Conservation (phyloP, 1,284 basidiomycete species). For the Cryptococcus sp. region DNA sequence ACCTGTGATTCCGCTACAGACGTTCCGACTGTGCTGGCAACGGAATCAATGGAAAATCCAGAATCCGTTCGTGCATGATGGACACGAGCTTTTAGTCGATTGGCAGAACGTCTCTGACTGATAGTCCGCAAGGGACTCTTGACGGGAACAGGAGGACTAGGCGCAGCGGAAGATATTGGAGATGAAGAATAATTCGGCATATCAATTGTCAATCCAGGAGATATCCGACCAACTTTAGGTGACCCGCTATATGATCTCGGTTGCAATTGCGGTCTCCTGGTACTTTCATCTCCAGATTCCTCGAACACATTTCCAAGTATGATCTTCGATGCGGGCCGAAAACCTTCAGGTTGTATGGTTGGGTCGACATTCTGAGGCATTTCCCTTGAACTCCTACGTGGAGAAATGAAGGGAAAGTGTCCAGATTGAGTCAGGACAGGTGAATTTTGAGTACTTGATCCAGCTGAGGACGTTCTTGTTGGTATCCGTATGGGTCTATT, state of each 20-base stretch:
- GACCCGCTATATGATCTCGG: background rate
- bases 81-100: too few species aligned
- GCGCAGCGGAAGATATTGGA: slow-evolving; percentile 5
- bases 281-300: background rate
- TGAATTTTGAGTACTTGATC: slow-evolving; percentile 3
- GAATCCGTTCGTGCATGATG: too few species aligned
- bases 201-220: slow-evolving; percentile 25
- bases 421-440: background rate
- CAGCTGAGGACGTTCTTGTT: background rate
- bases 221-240: slow-evolving; percentile 8
- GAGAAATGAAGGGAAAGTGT: slow-evolving; percentile 10
- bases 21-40: too few species aligned
- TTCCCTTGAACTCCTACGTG: slow-evolving; percentile 11
- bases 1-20: too few species aligned
- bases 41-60: too few species aligned
- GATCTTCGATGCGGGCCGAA: background rate
- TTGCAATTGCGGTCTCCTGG: too few species aligned
- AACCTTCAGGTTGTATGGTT: background rate
- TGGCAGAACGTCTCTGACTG: background rate
- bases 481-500: too few species aligned
- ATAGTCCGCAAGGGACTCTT: slow-evolving; percentile 29
- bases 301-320: background rate
- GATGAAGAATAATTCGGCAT: slow-evolving; percentile 17
- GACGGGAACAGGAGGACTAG: slow-evolving; percentile 40
- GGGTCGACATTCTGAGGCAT: background rate